Evolutionary conservation across 2,329 filamentous ascomycete genomes (phyloP).

Genomic region (Aspergillus jensenii): DNA sequence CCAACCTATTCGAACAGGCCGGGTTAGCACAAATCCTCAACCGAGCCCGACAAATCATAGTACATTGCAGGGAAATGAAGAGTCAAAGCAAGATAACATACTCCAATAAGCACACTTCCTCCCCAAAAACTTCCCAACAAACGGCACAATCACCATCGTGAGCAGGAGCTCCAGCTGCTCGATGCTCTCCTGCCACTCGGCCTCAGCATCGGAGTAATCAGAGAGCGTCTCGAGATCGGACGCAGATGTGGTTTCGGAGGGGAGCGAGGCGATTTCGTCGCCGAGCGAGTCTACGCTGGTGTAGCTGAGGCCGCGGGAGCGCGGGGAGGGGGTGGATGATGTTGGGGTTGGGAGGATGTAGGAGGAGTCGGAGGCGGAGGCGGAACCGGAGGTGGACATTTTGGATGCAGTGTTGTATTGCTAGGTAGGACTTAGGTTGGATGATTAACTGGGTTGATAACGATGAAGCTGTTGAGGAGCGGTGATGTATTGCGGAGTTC

Average conservation of each 20-base stretch:
- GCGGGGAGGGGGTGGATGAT: conserved; percentile 39
- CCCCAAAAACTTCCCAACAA: conserved; percentile 91
- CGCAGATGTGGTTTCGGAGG: conserved; percentile 38
- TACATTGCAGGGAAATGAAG: no score
- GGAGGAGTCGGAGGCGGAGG: conserved; percentile 27
- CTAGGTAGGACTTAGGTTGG: conserved; percentile 8
- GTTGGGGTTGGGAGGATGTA: conserved; percentile 38
- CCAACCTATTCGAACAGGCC: conserved; percentile 68
- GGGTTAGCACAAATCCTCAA: neutral
- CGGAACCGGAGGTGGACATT: conserved; percentile 26
- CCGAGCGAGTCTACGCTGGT: conserved; percentile 42
- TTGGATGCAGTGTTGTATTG: conserved; percentile 5
- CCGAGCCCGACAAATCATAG: neutral
- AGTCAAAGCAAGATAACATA: conserved; percentile 43
- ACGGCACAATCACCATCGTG: conserved; percentile 92
- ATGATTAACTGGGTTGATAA: neutral
- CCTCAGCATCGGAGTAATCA: conserved; percentile 71
- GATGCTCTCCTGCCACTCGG: conserved; percentile 90
- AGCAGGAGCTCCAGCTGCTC: conserved; percentile 90
- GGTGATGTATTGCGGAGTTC: neutral
- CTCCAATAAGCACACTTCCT: conserved; percentile 96
- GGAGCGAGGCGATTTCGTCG: conserved; percentile 39
- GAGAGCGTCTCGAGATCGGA: conserved; percentile 43
- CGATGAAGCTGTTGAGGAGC: neutral
- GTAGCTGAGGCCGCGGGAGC: conserved; percentile 30